Base-by-base conservation (phyloP, 2,329 filamentous ascomycete species). In the Botrytis medusae region DNA sequence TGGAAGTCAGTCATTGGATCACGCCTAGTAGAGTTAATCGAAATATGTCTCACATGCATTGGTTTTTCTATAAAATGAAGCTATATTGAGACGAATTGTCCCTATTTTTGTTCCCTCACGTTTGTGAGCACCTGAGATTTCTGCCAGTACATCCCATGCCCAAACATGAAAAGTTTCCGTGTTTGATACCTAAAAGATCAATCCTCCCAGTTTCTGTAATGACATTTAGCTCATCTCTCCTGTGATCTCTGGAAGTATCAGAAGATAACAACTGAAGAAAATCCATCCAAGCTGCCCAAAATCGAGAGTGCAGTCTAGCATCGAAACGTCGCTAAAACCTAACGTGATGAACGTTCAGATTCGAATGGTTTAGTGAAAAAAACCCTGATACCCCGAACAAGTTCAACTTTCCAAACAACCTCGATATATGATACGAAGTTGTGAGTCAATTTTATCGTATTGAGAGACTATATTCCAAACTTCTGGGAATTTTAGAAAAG, bases 11-110 rank as follows among this genome's bases (percentile, higher is more conserved):
- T 51, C 29, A 34, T 7, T 34, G 2, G 8, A 34, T 60, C 1
- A 0, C 5, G 8, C 16, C 10, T 0, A 10, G 4, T 10, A 5
- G 4, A 34, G 18, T 1, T 12, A 22, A 22, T 22, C 12, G 57
- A 18, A 22, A 51, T 29, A 60, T 4, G 5, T 22, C 34, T 22
- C 20, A 34, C 20, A 34, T 37, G 20, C 20, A 25, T 37, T 61
- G 32, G 14, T 25, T 8, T 1, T 22, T 25, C 20, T 14, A 25
- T 1, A 40, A 25, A 8, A 12, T 4, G 1, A 14, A 61, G 20
- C 48, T n/a, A n/a, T 14, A 2, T n/a, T 51, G 54, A 25, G 10
- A 22, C n/a, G 32, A 20, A 14, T 8, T 25, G 20, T 7, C 1
- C 22, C 4, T 25, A 25, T 25, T 61, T 54, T 61, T 16, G 22